phyloP scores from a whole-genome alignment of 2,329 filamentous ascomycete species.

The Karstenula rhodostoma region DNA sequence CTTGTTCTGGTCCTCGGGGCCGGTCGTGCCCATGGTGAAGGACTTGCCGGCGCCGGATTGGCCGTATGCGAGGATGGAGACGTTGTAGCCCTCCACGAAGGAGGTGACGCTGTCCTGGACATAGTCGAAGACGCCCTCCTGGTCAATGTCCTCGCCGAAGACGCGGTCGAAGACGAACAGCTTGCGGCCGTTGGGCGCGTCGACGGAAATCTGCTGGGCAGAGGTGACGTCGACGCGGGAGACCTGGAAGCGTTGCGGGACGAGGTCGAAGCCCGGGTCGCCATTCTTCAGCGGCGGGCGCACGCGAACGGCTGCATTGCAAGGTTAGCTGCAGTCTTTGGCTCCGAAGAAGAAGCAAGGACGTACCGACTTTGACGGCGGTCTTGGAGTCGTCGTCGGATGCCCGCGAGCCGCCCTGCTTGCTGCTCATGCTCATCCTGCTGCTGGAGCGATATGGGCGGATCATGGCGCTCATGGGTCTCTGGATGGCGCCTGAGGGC shows the following conservation, averaged over 20 bases:
- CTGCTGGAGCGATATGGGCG: conserved; percentile 80
- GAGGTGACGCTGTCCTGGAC: conserved; percentile 87
- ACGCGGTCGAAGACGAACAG: conserved; percentile 97
- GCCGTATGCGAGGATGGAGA: conserved; percentile 94
- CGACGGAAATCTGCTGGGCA: conserved; percentile 84
- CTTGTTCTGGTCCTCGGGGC: conserved; percentile 78
- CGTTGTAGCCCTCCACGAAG: conserved; percentile 97
- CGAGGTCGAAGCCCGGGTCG: conserved; percentile 93
- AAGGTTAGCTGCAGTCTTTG: conserved; percentile 32
- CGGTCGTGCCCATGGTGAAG: conserved; percentile 97
- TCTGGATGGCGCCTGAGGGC: conserved; percentile 56
- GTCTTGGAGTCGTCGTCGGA: conserved; percentile 92
- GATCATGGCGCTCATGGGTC: conserved; percentile 84
- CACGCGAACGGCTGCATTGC: conserved; percentile 80
- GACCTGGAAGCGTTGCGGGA: conserved; percentile 92
- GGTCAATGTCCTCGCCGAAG: conserved; percentile 81
- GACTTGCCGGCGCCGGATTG: conserved; percentile 98
- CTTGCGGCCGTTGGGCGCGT: conserved; percentile 90
- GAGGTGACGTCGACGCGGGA: conserved; percentile 91
- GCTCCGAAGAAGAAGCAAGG: conserved; percentile 13
- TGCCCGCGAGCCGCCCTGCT: conserved; percentile 76
- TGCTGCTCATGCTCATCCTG: conserved; percentile 85
- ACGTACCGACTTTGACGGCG: conserved; percentile 93
- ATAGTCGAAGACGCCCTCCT: conserved; percentile 95
- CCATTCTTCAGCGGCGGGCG: conserved; percentile 82